Base-by-base conservation (phyloP, 192 early-diverging fungal species). In the Entomortierella lignicola region DNA sequence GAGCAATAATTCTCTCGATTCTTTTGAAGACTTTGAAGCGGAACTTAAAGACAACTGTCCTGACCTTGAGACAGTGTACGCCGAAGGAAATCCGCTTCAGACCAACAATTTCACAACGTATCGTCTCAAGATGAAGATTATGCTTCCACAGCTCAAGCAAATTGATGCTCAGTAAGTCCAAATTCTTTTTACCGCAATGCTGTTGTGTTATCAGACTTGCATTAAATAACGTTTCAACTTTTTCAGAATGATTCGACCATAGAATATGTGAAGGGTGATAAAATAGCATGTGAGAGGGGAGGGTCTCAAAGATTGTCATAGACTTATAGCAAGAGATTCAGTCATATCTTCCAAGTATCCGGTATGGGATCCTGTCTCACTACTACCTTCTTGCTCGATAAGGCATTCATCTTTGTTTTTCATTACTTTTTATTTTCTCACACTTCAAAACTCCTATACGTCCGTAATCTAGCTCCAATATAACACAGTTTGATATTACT, bases 51-150 rank as follows among this genome's bases (percentile, higher is more conserved):
- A 73, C 2, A 60, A 82, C 23, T 87, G 91, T 44, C 51, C 60
- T 26, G 80, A 92, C 2, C 87, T 95, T 64, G 81, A 89, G 20
- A 98, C 97, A 0, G 91, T 98, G 8, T 99, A 99, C 77, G 85
- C 98, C 32, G 98, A 99, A 81, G 92, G 94, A 51, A 99, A 98
- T 77, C 98, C 97, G 4, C 64, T 99, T 63, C 94, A 99, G 81
- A 85, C 71, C n/a, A 77, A 85, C 6, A 88, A 90, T 60, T 85
- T 87, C 1, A 86, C 93, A 0, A 92, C 88, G 15, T 99, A 99
- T 82, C 85, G 96, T 18, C 85, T 92, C 66, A 97, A 97, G 81
- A 81, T 99, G 29, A 95, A 92, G 77, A 84, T 94, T 50, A 81
- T 91, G 12, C 74, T 98, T 64, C 96, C 97, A 23, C 89, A 92